Percentiles rank a stretch among this genome's conserved stretches.
These are phyloP conservation scores for Colletotrichum endophyticum DNA, from an alignment of 2,329 filamentous ascomycete genomes.

Conservation along the genomic window DNA sequence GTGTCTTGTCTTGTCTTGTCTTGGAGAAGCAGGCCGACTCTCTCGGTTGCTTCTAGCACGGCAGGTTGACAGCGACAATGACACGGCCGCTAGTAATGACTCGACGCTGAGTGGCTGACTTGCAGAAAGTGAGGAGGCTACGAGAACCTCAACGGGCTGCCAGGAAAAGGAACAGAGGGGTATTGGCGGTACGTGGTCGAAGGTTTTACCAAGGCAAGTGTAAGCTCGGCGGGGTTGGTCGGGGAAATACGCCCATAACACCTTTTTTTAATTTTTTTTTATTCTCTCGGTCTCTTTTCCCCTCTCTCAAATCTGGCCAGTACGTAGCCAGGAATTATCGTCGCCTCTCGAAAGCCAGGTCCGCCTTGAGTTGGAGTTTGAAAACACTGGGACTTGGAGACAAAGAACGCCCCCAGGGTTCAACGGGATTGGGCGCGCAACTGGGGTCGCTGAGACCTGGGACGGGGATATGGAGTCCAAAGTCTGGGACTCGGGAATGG, in stretches of 20 bases:
- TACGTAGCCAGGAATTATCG: background rate
- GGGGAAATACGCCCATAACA: background rate
- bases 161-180: background rate
- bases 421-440: background rate
- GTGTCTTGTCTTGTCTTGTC: background rate
- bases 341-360: background rate
- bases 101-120: conserved; percentile 9
- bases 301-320: background rate
- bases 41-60: background rate
- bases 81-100: conserved; percentile 17
- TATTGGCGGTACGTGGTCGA: background rate
- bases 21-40: background rate
- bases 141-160: conserved; percentile 6
- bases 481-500: background rate
- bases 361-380: background rate
- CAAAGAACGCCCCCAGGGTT: background rate
- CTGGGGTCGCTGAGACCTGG: background rate
- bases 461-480: background rate
- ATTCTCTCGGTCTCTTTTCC: background rate
- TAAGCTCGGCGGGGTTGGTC: background rate
- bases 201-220: background rate
- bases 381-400: background rate
- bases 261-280: background rate
- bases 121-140: background rate
- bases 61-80: background rate